These are phyloP conservation scores for Ustilago hordei DNA, from an alignment of 1,284 basidiomycete species.

Conservation along the genomic window DNA sequence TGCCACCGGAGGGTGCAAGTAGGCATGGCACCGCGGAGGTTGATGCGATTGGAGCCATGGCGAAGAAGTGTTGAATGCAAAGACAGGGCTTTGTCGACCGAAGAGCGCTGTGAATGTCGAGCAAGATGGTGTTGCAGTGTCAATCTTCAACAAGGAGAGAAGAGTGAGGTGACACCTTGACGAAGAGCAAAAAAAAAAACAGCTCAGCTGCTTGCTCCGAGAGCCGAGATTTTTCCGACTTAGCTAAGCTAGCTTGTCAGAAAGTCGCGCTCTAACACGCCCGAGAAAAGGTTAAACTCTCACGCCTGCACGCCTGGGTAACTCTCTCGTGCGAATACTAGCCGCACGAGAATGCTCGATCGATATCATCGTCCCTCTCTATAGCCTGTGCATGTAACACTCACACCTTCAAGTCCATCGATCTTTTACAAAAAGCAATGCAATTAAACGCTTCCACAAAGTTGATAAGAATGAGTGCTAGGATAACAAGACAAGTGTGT, in stretches of 20 bases:
- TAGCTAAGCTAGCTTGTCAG: too few species aligned
- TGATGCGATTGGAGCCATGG: conserved; percentile 22
- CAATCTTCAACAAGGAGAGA: too few species aligned
- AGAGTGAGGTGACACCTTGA: background rate
- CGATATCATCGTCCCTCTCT: too few species aligned
- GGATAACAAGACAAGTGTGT: background rate
- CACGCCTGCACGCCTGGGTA: background rate
- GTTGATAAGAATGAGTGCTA: background rate
- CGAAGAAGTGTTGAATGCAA: background rate
- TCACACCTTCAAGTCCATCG: too few species aligned
- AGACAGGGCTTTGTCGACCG: background rate
- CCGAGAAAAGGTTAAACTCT: background rate
- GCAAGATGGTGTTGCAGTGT: too few species aligned
- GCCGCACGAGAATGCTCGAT: too few species aligned
- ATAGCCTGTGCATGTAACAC: too few species aligned
- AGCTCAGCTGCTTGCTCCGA: background rate
- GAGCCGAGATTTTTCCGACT: conserved; percentile 8
- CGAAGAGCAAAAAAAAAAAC: background rate
- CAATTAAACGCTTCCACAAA: conserved; percentile 27
- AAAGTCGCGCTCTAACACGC: background rate
- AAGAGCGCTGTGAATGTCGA: too few species aligned
- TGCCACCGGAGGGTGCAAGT: conserved; percentile 10
- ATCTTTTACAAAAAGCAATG: background rate
- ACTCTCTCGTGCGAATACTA: too few species aligned
- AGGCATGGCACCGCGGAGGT: conserved; percentile 15